Base-by-base conservation (phyloP, 495 filamentous ascomycete species). In the Cryomyces minteri region DNA sequence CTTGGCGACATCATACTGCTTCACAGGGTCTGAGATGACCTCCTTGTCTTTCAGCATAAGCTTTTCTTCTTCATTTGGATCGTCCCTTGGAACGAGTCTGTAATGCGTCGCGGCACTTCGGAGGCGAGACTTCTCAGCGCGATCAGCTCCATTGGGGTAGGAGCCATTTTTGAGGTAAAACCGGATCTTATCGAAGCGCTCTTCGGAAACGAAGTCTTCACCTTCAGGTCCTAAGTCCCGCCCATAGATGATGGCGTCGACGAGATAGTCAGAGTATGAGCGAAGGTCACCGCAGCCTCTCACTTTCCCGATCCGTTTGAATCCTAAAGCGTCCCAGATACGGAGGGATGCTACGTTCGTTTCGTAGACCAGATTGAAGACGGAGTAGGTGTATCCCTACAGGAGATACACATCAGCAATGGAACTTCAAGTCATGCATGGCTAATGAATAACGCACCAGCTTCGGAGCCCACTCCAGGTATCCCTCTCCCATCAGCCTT, bases 341-440 rank as follows among this genome's bases (percentile, higher is more conserved):
- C 84, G 82, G 57, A 83, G 87, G 12, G 88, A 94, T 3, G 85
- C 90, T 33, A 92, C 79, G 60, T 98, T 96, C 48, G 83, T 95
- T 68, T 96, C 90, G 62, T 94, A 98, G 11, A 98, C 88, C 33
- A 98, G 73, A 60, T 98, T 96, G 71, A 98, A 98, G 33, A 98
- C 85, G 8, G 82, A 86, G 67, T 96, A 96, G 32, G 80, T 84
- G 59, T 94, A 98, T 14, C 90, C 90, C 67, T 83, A 43, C 34
- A 47, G 40, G 34, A 29, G 31, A 11, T 34, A 38, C 34, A 33
- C 6, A 32, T n/a, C n/a, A 50, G 32, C 25, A 18, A 38, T 9
- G 3, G 34, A 38, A 10, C 9, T 38, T 38, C 34, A 38, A 38
- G 9, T 10, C 34, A 38, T n/a, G n/a, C n/a, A n/a, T 38, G 12